A percentile compares a stretch with the other conserved stretches of the same genome.
These are phyloP conservation scores for Paratrypanosoma confusum DNA, from an alignment of 208 protist genomes.

Conservation along the genomic window DNA sequence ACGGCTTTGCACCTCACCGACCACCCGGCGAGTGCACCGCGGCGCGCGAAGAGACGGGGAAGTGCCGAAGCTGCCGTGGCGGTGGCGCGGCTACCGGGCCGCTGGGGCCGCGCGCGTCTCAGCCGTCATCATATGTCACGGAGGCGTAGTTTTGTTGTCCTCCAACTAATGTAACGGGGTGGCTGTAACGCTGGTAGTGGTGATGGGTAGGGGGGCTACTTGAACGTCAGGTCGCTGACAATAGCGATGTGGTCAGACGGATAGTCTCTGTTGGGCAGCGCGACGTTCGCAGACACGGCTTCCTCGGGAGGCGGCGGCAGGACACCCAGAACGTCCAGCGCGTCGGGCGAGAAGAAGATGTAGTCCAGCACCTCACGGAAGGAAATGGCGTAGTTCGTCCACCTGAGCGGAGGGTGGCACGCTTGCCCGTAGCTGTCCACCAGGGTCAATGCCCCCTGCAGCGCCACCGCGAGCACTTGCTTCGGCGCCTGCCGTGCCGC, in stretches of 20 bases:
- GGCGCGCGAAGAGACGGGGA: conserved; percentile 1
- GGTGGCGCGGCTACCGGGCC: not conserved
- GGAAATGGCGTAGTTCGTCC: conserved; percentile 84
- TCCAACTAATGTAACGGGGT: no score
- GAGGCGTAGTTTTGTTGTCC: not conserved
- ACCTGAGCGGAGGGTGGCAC: conserved; percentile 33
- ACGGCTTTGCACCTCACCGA: no score
- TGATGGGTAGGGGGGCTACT: not conserved
- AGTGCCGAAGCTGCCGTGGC: not conserved
- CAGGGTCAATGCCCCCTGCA: conserved; percentile 30
- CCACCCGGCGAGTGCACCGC: no score
- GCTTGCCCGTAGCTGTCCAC: conserved; percentile 51
- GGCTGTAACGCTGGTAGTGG: no score
- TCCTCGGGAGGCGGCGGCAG: conserved; percentile 64
- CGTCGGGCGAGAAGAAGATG: conserved; percentile 56
- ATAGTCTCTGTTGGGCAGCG: conserved; percentile 76
- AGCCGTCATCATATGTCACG: not conserved
- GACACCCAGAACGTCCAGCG: conserved; percentile 48
- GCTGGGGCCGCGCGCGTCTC: not conserved
- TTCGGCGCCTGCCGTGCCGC: conserved; percentile 13
- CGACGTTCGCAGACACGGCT: conserved; percentile 64
- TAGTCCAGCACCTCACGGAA: conserved; percentile 88
- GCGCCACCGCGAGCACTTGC: conserved; percentile 23
- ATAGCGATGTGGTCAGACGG: conserved; percentile 87
- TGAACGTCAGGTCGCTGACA: conserved; percentile 51